Evolutionary conservation across 108 stramenopile genomes (phyloP), one percentile per base, ranked within the genome.

Genomic region (Pseudonitzschia delicatissima): DNA sequence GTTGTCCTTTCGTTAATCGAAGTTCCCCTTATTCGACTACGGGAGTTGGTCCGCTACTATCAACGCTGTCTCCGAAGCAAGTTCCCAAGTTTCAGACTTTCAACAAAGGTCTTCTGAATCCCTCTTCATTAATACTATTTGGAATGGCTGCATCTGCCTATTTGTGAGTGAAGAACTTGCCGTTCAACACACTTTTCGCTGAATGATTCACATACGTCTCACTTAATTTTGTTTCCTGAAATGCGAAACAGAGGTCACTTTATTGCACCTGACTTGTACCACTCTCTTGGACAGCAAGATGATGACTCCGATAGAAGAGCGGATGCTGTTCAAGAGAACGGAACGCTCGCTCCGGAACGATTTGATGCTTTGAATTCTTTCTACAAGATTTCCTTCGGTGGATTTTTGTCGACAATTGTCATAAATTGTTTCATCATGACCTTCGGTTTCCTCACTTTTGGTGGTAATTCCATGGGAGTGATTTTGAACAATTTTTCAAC

Each of bases 401-500:
- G 87, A 37, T 96, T 94, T 74, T 57, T 52, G 11, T 59, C 48
- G 15, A 81, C 87, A 15, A 82, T 79, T 0, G 6, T 78, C 6
- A 68, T 91, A 12, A 91, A 87, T 62, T 75, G 73, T 21, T 70
- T 79, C 27, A 77, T 94, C 66, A 93, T 95, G 85, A 49, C 67
- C 31, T 81, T 81, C 66, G 94, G 94, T 15, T 97, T 93, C 75
- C 65, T 94, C 1, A 96, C 94, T 17, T 97, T 97, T 64, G 96
- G 95, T 20, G 87, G 87, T 0, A 66, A 87, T 27, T 83, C 76
- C 17, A 66, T 63, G 15, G 91, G 94, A 8, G 71, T 98, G 59
- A 85, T 96, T 48, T 68, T 98, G 20, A 96, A 96, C 84, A 98
- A 96, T 68, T 98, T 92, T 71, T 80, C 93, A 5, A 80, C 84